These are phyloP conservation scores for Colletotrichum sp. DNA, from an alignment of 2,329 filamentous ascomycete species.

Conservation along the genomic window DNA sequence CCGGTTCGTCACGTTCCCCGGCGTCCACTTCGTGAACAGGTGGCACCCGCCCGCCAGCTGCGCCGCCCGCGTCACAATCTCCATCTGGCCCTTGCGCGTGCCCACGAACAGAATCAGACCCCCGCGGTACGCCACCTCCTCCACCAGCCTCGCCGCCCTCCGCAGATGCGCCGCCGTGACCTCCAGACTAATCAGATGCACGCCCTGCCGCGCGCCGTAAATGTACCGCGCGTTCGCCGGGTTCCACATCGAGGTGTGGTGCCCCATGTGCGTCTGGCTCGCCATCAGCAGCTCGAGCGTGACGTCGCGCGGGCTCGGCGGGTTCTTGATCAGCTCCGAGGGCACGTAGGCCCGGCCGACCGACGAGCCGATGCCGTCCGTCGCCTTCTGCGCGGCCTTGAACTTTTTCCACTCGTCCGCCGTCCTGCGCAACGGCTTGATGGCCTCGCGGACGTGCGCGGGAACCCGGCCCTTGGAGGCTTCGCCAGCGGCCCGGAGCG, in stretches of 20 bases:
- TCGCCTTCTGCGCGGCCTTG: constrained; percentile 2
- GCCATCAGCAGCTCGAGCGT: constrained; percentile 91
- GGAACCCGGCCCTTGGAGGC: background rate
- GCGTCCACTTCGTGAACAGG: constrained; percentile 90
- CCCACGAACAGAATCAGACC: constrained; percentile 92
- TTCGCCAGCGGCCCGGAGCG: constrained; percentile 3
- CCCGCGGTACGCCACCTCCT: constrained; percentile 81
- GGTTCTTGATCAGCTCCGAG: constrained; percentile 69
- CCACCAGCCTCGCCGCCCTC: constrained; percentile 90
- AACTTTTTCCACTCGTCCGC: background rate
- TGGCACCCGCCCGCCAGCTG: constrained; percentile 80
- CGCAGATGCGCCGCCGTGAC: constrained; percentile 86
- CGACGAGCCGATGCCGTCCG: constrained; percentile 44
- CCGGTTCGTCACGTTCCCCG: constrained; percentile 90
- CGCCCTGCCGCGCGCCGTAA: constrained; percentile 83
- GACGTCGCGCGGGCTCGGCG: constrained; percentile 78
- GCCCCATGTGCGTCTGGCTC: constrained; percentile 86
- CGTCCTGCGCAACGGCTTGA: background rate
- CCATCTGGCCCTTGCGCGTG: constrained; percentile 80
- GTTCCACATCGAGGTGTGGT: constrained; percentile 92
- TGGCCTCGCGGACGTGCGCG: background rate
- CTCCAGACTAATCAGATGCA: constrained; percentile 94
- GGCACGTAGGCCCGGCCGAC: constrained; percentile 66
- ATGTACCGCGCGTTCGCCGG: constrained; percentile 94
- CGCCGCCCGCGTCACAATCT: constrained; percentile 81